These are phyloP conservation scores for Phlebiopsis flavidoalba DNA, from an alignment of 768 basidiomycete genomes.

Conservation along the genomic window DNA sequence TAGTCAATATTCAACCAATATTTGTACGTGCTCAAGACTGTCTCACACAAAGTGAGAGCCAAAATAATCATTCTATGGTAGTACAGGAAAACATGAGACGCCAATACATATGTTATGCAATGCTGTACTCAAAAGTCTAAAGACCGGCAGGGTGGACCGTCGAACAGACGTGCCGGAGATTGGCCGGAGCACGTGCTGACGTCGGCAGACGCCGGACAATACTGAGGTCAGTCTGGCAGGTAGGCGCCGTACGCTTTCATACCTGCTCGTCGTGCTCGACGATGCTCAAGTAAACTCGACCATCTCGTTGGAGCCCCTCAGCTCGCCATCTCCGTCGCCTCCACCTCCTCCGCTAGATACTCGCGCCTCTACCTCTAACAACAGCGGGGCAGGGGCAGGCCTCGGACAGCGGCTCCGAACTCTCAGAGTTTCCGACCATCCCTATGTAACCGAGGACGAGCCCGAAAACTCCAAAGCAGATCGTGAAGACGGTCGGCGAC, in stretches of 20 bases:
- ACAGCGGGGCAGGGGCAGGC: slow-evolving; percentile 29
- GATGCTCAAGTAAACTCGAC: slow-evolving; percentile 53
- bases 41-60: no score
- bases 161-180: not conserved
- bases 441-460: slow-evolving; percentile 80
- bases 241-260: slow-evolving; percentile 14
- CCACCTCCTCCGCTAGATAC: slow-evolving; percentile 40
- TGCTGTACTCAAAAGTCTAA: no score
- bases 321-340: slow-evolving; percentile 65
- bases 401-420: slow-evolving; percentile 69
- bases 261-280: slow-evolving; percentile 21
- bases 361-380: slow-evolving; percentile 21
- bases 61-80: no score
- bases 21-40: no score
- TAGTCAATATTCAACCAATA: no score
- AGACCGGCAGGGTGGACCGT: not conserved
- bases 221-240: not conserved
- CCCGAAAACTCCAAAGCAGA: slow-evolving; percentile 40
- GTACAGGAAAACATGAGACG: no score
- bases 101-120: no score
- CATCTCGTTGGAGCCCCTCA: slow-evolving; percentile 59
- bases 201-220: slow-evolving; percentile 3
- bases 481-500: slow-evolving; percentile 22
- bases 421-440: slow-evolving; percentile 83
- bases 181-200: not conserved